Percentiles rank a stretch among this genome's conserved stretches.
Conservation (phyloP, 192 early-diverging fungal species). For the Linnemannia hyalina region DNA sequence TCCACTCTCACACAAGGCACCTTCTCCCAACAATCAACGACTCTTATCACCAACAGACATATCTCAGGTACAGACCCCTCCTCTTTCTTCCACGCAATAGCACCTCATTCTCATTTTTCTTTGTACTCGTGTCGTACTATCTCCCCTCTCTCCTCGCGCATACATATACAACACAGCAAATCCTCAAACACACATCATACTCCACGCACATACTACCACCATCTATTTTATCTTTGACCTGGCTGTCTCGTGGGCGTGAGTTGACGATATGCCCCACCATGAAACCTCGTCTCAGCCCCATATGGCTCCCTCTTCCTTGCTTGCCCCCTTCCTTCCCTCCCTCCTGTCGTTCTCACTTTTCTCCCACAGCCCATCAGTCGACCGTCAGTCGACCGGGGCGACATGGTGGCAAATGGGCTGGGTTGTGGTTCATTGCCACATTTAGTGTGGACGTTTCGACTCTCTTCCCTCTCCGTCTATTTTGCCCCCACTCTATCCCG, state of each 20-base stretch:
- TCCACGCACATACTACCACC: neutral
- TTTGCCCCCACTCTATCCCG: slow-evolving; percentile 17
- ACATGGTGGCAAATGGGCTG: slow-evolving; percentile 1
- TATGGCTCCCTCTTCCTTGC: neutral
- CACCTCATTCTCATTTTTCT: neutral
- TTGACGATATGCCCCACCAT: neutral
- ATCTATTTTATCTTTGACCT: neutral
- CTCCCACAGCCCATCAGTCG: slow-evolving; percentile 1
- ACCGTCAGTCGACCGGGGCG: neutral
- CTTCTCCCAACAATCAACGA: neutral
- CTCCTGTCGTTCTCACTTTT: neutral
- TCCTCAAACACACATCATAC: neutral
- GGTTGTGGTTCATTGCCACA: slow-evolving; percentile 8
- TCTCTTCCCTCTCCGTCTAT: neutral
- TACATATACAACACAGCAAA: slow-evolving; percentile 2
- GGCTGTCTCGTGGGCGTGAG: neutral
- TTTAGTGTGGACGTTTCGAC: slow-evolving; percentile 9
- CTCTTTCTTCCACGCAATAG: neutral
- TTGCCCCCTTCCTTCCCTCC: neutral
- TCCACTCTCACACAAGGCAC: neutral
- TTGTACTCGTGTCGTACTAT: slow-evolving; percentile 6
- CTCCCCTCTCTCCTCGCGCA: neutral
- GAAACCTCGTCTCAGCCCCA: neutral
- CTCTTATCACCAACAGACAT: neutral
- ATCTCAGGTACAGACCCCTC: slow-evolving; percentile 3